phyloP scores from a whole-genome alignment of 768 basidiomycete genomes.

The Tubosaeta sp. region DNA sequence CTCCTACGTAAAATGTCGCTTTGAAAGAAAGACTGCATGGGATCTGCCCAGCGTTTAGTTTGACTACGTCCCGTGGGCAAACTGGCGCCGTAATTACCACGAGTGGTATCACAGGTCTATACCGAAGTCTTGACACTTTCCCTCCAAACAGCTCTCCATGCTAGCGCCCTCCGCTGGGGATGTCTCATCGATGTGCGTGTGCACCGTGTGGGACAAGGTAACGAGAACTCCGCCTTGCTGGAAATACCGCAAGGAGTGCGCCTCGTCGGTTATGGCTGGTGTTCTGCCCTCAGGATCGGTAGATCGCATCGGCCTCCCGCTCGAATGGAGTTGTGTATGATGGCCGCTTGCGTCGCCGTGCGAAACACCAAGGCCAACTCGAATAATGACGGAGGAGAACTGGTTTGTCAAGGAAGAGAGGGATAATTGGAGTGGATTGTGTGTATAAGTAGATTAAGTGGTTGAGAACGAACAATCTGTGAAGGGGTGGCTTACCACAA shows the following conservation, averaged over 20 bases:
- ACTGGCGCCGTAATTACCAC: too few species aligned
- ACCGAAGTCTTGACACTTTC: not conserved
- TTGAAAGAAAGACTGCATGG: too few species aligned
- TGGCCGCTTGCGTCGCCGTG: conserved; percentile 5
- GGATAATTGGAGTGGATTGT: not conserved
- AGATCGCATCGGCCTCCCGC: not conserved
- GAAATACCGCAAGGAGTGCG: not conserved
- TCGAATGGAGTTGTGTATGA: not conserved
- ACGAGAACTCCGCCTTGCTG: not conserved
- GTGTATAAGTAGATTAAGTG: too few species aligned
- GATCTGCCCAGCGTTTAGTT: too few species aligned
- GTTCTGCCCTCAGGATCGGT: not conserved
- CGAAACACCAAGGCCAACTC: conserved; percentile 17
- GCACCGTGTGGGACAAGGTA: conserved; percentile 1
- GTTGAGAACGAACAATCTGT: not conserved
- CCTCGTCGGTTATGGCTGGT: not conserved
- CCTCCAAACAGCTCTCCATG: not conserved
- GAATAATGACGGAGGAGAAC: conserved; percentile 26
- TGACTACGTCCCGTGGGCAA: too few species aligned
- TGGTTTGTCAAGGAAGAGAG: not conserved
- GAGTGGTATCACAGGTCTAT: not conserved
- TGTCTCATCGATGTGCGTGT: not conserved
- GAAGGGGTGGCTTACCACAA: conserved; percentile 13
- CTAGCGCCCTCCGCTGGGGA: not conserved
- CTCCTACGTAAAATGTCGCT: too few species aligned